Base-by-base conservation (phyloP, 768 basidiomycete genomes). In the Tricholoma bakamatsutake region DNA sequence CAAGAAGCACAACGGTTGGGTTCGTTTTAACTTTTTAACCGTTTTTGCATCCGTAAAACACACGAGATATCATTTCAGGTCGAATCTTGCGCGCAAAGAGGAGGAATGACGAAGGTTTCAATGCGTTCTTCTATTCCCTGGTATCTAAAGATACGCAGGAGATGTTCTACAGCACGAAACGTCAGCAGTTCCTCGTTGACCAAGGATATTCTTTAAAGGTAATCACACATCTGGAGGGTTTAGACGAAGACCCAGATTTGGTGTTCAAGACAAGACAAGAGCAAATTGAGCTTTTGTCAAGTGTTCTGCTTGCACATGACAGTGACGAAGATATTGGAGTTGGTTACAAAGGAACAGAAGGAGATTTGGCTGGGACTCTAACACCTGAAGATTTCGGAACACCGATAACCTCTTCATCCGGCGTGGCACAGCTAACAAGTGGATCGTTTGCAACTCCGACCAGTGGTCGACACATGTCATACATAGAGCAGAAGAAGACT, bases 131-230 rank as follows among this genome's bases (percentile, higher is more conserved):
- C 74, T 99, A 99, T 70, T 98, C 96, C 33, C 84, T 99, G 7
- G 97, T 99, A 33, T 98, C 95, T 21, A 97, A 97, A 71, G 96
- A 98, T 73, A 99, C 96, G 3, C 93, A 98, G 66, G 97, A 98
- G 73, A 98, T 98, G 93, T 99, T 87, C 72, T 99, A 98, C 79
- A 95, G 92, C 68, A 96, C 97, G 2, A 99, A 99, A 73, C 85
- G 97, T 15, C 97, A 99, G 66, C 94, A 98, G 66, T 98, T 99
- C 74, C 75, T 99, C 61, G 96, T 99, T 65, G 97, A 99, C 68
- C 95, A 98, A 72, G 95, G 96, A 2, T 99, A 99, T 72, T 90
- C 96, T 5, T 99, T 99, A 83, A 98, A 98, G 72, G 95, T 99
- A 51, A 98, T 99, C 72, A 98, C 97, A 2, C 91, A 95, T 62